Conservation (phyloP, 768 basidiomycete species). For the Trametes cubensis region DNA sequence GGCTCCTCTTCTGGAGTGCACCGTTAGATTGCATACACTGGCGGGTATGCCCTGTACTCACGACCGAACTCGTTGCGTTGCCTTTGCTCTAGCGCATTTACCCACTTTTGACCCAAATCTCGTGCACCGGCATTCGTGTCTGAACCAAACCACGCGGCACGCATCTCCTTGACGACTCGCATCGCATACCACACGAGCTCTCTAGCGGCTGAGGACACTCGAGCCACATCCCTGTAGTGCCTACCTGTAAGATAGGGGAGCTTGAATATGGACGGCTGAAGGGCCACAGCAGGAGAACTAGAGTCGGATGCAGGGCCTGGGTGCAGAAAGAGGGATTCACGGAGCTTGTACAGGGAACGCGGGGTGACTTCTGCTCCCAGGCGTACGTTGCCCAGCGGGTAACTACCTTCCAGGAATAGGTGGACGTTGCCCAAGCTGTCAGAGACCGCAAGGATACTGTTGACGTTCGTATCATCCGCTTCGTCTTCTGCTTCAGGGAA, state of each 20-base stretch:
- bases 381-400: slow-evolving; percentile 61
- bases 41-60: slow-evolving; percentile 33
- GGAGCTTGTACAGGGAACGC: slow-evolving; percentile 49
- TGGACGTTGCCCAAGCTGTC: slow-evolving; percentile 62
- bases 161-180: slow-evolving; percentile 74
- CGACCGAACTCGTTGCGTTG: slow-evolving; percentile 69
- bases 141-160: slow-evolving; percentile 70
- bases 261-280: slow-evolving; percentile 51
- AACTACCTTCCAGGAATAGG: slow-evolving; percentile 76
- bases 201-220: slow-evolving; percentile 66
- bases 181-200: slow-evolving; percentile 75
- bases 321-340: slow-evolving; percentile 48
- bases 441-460: slow-evolving; percentile 63
- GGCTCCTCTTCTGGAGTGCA: slow-evolving; percentile 54
- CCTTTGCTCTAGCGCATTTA: slow-evolving; percentile 62
- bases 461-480: slow-evolving; percentile 52
- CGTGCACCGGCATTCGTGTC: slow-evolving; percentile 67
- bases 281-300: slow-evolving; percentile 32
- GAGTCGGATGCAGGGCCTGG: slow-evolving; percentile 41
- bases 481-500: slow-evolving; percentile 45
- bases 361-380: slow-evolving; percentile 37
- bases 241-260: slow-evolving; percentile 61
- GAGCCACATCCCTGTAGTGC: slow-evolving; percentile 68
- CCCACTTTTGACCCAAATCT: slow-evolving; percentile 74
- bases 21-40: slow-evolving; percentile 13